Base-by-base conservation (phyloP, 768 basidiomycete species). In the Candolleomyces aberdarensis region DNA sequence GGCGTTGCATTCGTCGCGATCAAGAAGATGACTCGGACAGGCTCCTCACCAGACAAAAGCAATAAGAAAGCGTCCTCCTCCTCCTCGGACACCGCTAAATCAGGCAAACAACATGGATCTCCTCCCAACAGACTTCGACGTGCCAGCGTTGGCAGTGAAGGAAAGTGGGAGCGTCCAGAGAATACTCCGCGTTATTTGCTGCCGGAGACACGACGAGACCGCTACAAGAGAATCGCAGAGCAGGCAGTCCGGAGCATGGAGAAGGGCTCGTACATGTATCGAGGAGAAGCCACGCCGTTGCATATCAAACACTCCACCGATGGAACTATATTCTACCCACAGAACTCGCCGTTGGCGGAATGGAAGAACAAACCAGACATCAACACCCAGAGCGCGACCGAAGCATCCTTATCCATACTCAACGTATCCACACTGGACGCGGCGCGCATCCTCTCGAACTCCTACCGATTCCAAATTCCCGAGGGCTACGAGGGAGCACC, bases 351-450 rank as follows among this genome's bases (percentile, higher is more conserved):
- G 11, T 49, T 61, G 54, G 6, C n/a, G 5, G 36, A 56, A 1
- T 61, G 60, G 60, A 84, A 65, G 66, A 78, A 0, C 78, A 82
- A 6, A 76, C 83, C 49, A 77, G 75, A 3, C 58, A 74, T 7
- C 69, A 84, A 0, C 74, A 80, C 1, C 61, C 71, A 26, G 86
- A 86, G 86, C 56, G 54, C 11, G 55, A 65, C n/a, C n/a, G 31
- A 49, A 15, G 71, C 72, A 13, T 70, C 80, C 43, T 71, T 85
- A 20, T 80, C 81, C 10, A 70, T 89, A 46, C 71, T 84, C 10
- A 84, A 89, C 67, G 80, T 85, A 6, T 85, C 88, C 11, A 88
- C 89, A 0, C 77, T 89, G 22, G 81, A 83, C 29, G 88, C 84
- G 17, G 83, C 85, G 14, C 80, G 81, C 74, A 58, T 75, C 67